phyloP scores from a whole-genome alignment of 192 early-diverging fungal genomes.

The Backusella mclennaniae region DNA sequence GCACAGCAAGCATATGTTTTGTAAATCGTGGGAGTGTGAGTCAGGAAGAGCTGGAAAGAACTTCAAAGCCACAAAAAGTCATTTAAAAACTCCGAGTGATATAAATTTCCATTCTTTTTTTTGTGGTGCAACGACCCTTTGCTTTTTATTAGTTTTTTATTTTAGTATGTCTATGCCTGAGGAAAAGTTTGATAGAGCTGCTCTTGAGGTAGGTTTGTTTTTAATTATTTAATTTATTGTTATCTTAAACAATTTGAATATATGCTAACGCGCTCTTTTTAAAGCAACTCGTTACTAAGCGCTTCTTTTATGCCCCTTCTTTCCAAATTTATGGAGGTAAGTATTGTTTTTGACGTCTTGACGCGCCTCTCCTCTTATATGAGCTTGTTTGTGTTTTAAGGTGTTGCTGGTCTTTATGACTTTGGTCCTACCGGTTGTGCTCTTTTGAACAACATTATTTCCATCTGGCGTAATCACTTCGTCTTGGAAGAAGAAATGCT shows the following conservation, averaged over 20 bases:
- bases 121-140: conserved; percentile 4
- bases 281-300: conserved; percentile 72
- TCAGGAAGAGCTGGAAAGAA: conserved; percentile 1
- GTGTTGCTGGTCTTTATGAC: conserved; percentile 96
- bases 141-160: background rate
- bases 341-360: background rate
- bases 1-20: background rate
- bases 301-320: conserved; percentile 96
- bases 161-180: background rate
- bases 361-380: background rate
- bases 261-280: background rate
- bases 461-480: conserved; percentile 94
- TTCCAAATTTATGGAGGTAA: conserved; percentile 94
- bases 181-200: conserved; percentile 31
- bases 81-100: background rate
- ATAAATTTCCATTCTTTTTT: background rate
- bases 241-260: background rate
- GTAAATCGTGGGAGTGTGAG: background rate
- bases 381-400: conserved; percentile 32
- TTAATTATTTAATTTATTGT: background rate
- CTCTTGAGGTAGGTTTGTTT: conserved; percentile 28
- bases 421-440: conserved; percentile 95
- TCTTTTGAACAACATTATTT: conserved; percentile 87
- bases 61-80: background rate
- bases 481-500: conserved; percentile 99